Base-by-base conservation (phyloP, 768 basidiomycete species). In the Agrocybe pediades region DNA sequence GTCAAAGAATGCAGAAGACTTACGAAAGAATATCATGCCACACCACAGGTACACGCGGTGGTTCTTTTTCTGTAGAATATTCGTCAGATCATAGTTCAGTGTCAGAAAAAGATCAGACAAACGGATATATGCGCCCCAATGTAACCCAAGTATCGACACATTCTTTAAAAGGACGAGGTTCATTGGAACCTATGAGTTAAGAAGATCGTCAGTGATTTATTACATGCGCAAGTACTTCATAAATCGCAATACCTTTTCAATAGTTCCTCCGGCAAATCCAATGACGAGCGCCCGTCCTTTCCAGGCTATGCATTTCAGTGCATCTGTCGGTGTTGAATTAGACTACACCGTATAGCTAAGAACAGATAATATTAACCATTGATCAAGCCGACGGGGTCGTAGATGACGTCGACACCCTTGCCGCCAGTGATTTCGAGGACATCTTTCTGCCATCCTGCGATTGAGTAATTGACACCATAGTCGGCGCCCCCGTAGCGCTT, bases 271-370 rank as follows among this genome's bases (percentile, higher is more conserved):
- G 3, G 90, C 92, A 68, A 95, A 98, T 6, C 96, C 97, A 47
- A 99, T 87, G n/a, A 98, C 90, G 9, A 99, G 63, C 1, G 90
- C 87, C 13, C 96, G 83, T 1, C 95, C 94, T 67, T 95, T 95
- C 87, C 95, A 98, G 0, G 89, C 90, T 52, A 95, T 91, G 67
- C 94, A 96, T 67, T 95, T 98, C 52, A 98, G 66, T 43, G 81
- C 88, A 67, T 92, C 94, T 91, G 11, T n/a, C n/a, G n/a, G n/a
- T n/a, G n/a, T 2, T 19, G 1, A 9, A 24, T 36, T 45, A 20
- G 26, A 25, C 19, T 45, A 27, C 16, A 24, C 19, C 13, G 19
- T n/a, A 27, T 49, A 46, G 27, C 17, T 29, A 24, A 30, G 15
- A 16, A 17, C 54, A 19, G 9, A 23, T 19, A 8, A 26, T 6